Evolutionary conservation across 345 rosid species (phyloP).

Genomic region (Eucalyptus dawsonii): DNA sequence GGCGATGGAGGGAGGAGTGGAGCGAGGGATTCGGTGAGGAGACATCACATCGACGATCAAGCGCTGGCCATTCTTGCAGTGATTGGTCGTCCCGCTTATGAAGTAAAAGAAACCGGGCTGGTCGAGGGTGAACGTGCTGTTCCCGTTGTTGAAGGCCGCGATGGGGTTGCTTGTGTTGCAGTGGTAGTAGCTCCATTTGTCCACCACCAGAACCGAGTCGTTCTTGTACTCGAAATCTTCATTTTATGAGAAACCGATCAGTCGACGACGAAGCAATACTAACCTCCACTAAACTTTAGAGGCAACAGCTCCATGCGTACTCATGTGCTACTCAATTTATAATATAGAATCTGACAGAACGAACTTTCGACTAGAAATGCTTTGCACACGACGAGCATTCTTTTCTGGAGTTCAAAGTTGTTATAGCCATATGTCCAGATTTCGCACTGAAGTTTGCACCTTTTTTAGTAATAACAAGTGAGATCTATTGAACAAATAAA

Average conservation of each 20-base stretch:
- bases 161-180: constrained; percentile 40
- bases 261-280: background rate
- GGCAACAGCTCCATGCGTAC: background rate
- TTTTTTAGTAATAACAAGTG: background rate
- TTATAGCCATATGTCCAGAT: background rate
- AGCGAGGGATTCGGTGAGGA: constrained; percentile 7
- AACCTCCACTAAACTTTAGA: background rate
- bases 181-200: constrained; percentile 66
- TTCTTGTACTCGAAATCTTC: constrained; percentile 59
- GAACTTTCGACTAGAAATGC: background rate
- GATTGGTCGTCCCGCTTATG: constrained; percentile 50
- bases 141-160: constrained; percentile 42
- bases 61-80: constrained; percentile 63
- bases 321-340: background rate
- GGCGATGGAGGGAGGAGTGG: constrained; percentile 11
- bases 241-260: background rate
- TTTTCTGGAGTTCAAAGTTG: background rate
- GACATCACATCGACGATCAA: constrained; percentile 63
- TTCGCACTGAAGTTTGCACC: background rate
- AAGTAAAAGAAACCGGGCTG: constrained; percentile 70
- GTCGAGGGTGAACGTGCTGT: constrained; percentile 38
- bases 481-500: background rate
- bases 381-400: background rate
- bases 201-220: constrained; percentile 67
- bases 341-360: background rate